Evolutionary conservation across 805 yeast genomes (phyloP).

Genomic region (Kuraishia hungarica): DNA sequence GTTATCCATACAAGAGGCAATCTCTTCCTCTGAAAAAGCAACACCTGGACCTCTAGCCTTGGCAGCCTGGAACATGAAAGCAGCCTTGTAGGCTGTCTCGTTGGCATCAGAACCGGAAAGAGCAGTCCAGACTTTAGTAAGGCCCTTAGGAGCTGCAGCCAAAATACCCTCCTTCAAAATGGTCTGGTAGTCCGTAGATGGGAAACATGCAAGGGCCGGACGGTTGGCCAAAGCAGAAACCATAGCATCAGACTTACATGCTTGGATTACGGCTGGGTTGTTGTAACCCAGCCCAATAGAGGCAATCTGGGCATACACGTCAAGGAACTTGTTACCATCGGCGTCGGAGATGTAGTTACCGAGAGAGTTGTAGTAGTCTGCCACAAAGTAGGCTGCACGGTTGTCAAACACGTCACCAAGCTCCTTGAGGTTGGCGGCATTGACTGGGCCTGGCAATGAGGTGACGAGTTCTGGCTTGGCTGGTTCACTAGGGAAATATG

Average conservation of each 20-base stretch:
- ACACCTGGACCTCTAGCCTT: slow-evolving; percentile 54
- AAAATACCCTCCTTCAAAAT: slow-evolving; percentile 48
- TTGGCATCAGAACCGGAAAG: slow-evolving; percentile 84
- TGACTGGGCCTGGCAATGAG: slow-evolving; percentile 70
- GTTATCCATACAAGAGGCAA: slow-evolving; percentile 67
- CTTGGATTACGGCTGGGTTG: slow-evolving; percentile 65
- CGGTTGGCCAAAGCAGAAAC: slow-evolving; percentile 68
- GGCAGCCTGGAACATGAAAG: slow-evolving; percentile 71
- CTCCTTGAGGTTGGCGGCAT: slow-evolving; percentile 40
- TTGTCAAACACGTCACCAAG: slow-evolving; percentile 61
- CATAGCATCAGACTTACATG: slow-evolving; percentile 65
- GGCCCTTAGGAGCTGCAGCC: slow-evolving; percentile 73
- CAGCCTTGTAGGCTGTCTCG: slow-evolving; percentile 85
- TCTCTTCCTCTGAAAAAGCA: slow-evolving; percentile 64
- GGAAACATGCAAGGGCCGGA: slow-evolving; percentile 81
- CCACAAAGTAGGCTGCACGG: slow-evolving; percentile 66
- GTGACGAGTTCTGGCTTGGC: slow-evolving; percentile 55
- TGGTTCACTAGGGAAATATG: slow-evolving; percentile 79
- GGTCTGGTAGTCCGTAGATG: slow-evolving; percentile 49
- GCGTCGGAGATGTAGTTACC: slow-evolving; percentile 80
- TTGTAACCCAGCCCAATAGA: slow-evolving; percentile 83
- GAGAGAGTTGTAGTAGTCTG: slow-evolving; percentile 63
- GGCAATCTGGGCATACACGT: slow-evolving; percentile 77
- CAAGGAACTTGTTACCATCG: slow-evolving; percentile 70
- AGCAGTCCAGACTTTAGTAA: slow-evolving; percentile 68